A percentile compares a stretch with the other conserved stretches of the same genome.
phyloP scores from a whole-genome alignment of 1,284 basidiomycete species.

The Cerrena zonata region DNA sequence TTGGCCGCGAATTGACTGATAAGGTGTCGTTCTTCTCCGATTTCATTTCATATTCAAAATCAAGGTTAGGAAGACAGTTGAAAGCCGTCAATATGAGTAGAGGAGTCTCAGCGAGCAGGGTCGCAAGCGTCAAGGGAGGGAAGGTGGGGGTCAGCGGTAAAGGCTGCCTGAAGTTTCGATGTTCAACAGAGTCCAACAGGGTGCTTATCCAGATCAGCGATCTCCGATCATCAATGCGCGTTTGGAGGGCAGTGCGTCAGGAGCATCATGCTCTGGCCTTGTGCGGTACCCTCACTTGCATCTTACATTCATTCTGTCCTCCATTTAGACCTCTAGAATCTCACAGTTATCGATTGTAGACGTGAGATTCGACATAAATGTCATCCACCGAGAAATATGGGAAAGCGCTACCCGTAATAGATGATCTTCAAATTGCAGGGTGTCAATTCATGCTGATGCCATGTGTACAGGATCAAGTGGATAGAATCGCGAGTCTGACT shows the following conservation, averaged over 20 bases:
- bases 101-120: too few relatives aligned
- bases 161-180: background rate
- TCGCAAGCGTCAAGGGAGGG: background rate
- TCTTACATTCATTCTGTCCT: too few relatives aligned
- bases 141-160: background rate
- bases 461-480: slow-evolving; percentile 34
- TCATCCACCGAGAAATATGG: slow-evolving; percentile 22
- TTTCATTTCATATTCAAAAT: too few relatives aligned
- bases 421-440: slow-evolving; percentile 1
- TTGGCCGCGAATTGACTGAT: too few relatives aligned
- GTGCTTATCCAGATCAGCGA: background rate
- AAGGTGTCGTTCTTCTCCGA: too few relatives aligned
- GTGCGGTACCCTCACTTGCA: too few relatives aligned
- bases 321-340: too few relatives aligned
- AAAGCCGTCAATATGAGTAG: too few relatives aligned
- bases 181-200: background rate
- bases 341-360: background rate
- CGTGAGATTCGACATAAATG: background rate
- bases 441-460: slow-evolving; percentile 9
- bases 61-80: too few relatives aligned
- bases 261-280: background rate
- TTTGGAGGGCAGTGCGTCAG: background rate
- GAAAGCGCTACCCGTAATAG: slow-evolving; percentile 24
- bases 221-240: background rate
- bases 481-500: slow-evolving; percentile 37